Evolutionary conservation across 1,284 basidiomycete genomes (phyloP).

Genomic region (Fomitopsis schrenkii): DNA sequence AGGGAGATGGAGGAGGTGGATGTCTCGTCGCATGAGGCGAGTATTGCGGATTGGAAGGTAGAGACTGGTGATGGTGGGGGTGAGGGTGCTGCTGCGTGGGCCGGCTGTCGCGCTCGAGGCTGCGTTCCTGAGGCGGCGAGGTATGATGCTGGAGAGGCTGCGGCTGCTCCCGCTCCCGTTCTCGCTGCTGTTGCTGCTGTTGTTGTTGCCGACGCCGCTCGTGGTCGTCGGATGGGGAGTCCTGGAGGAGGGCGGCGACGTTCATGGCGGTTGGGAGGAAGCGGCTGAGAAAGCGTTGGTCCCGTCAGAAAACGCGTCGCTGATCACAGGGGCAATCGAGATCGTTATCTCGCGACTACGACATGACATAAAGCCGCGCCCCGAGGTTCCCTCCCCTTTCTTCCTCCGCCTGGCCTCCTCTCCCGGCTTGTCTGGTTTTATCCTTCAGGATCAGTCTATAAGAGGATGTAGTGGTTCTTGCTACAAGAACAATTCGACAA

Average conservation of each 20-base stretch:
- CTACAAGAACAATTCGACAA: too few relatives aligned
- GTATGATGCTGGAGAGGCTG: constrained; percentile 19
- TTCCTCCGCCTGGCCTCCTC: not conserved
- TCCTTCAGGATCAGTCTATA: not conserved
- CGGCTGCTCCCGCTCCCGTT: constrained; percentile 17
- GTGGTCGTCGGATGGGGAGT: constrained; percentile 56
- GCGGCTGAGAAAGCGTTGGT: constrained; percentile 23
- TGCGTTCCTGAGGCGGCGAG: constrained; percentile 19
- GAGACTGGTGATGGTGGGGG: constrained; percentile 12
- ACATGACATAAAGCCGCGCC: constrained; percentile 16
- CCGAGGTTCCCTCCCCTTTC: not conserved
- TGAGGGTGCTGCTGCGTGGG: constrained; percentile 11
- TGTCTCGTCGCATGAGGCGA: constrained; percentile 16
- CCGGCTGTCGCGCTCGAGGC: constrained; percentile 17
- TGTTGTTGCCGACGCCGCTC: constrained; percentile 22
- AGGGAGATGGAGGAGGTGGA: constrained; percentile 20
- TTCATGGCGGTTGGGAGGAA: constrained; percentile 47
- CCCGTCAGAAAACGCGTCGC: constrained; percentile 26
- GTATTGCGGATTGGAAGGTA: constrained; percentile 12
- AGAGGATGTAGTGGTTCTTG: not conserved
- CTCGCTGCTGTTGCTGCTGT: constrained; percentile 14
- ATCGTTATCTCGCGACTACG: constrained; percentile 27
- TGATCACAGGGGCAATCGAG: constrained; percentile 33
- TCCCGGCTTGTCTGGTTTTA: not conserved
- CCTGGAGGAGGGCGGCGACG: constrained; percentile 65